These are phyloP conservation scores for Alternaria sp. DNA, from an alignment of 2,329 filamentous ascomycete species.

Conservation along the genomic window DNA sequence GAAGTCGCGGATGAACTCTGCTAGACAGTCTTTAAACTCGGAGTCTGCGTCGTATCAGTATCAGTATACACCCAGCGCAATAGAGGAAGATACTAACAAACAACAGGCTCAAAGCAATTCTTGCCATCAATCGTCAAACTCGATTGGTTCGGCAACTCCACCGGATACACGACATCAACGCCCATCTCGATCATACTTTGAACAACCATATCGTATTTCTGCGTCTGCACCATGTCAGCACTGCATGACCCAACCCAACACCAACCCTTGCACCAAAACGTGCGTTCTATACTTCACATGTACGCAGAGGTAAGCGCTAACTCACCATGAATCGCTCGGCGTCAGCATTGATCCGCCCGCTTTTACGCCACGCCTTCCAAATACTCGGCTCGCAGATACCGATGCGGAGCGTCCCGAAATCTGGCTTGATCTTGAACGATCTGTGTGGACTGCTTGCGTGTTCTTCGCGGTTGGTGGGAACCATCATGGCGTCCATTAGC, in stretches of 20 bases:
- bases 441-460: constrained; percentile 26
- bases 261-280: background rate
- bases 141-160: constrained; percentile 40
- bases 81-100: constrained; percentile 36
- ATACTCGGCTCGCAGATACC: constrained; percentile 47
- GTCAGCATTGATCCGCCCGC: constrained; percentile 43
- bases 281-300: background rate
- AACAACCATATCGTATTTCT: constrained; percentile 46
- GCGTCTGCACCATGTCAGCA: constrained; percentile 31
- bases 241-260: constrained; percentile 3
- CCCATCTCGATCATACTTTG: constrained; percentile 46
- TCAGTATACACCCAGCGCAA: constrained; percentile 1
- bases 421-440: constrained; percentile 41
- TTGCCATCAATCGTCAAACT: constrained; percentile 39
- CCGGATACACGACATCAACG: constrained; percentile 44
- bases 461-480: constrained; percentile 38
- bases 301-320: constrained; percentile 6
- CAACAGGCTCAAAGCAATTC: constrained; percentile 47
- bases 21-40: constrained; percentile 44
- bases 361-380: constrained; percentile 45
- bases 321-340: constrained; percentile 48
- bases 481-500: constrained; percentile 40
- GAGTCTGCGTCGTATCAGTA: constrained; percentile 29
- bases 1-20: constrained; percentile 45
- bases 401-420: constrained; percentile 41